Evolutionary conservation across 225 moss, liverwort and hornwort genomes (phyloP), one percentile per base, ranked within the genome.

Genomic region (Rhytidiadelphus loreus): DNA sequence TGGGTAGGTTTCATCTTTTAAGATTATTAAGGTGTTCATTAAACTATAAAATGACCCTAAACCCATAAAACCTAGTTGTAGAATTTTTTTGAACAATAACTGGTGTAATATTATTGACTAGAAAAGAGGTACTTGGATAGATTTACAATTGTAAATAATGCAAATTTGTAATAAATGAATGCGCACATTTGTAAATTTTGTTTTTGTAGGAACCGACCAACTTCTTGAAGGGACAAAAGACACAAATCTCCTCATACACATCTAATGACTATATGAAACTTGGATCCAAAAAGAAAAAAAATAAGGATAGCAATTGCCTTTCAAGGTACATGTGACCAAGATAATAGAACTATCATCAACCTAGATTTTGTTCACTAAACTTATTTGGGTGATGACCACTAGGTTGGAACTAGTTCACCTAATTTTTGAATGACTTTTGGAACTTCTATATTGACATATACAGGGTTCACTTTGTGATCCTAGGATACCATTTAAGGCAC

Each of bases 181-280:
- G 28, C 16, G 12, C 1, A 44, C 17, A 44, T 44, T 72, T 72
- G 6, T 16, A 72, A 17, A 44, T 28, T 9, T 28, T 22, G 15
- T 28, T 44, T 43, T 72, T 44, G 9, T 29, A 24, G 8, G 8
- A 41, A 41, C 2, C 70, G 3, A 69, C 39, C 7, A 24, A 69
- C 9, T 39, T 7, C 7, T 69, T 39, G 1, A 23, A 33, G 7
- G 8, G 0, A 39, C 11, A 24, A 39, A 69, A 37, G 7, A 21
- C 1, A 3, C 3, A 3, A 3, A 70, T 41, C 20, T 39, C 35
- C 1, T 70, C 24, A 69, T 23, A 39, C 0, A 0, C 23, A 23
- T 39, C 10, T 69, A 39, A 2, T 39, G 39, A 13, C 39, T 39
- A 8, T 25, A 25, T n/a, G 5, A 11, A 9, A n/a, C 21, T 15